A percentile compares a stretch with the other conserved stretches of the same genome.
These are phyloP conservation scores for Ramularia collo-cygni DNA, from an alignment of 2,329 filamentous ascomycete species.

Conservation along the genomic window DNA sequence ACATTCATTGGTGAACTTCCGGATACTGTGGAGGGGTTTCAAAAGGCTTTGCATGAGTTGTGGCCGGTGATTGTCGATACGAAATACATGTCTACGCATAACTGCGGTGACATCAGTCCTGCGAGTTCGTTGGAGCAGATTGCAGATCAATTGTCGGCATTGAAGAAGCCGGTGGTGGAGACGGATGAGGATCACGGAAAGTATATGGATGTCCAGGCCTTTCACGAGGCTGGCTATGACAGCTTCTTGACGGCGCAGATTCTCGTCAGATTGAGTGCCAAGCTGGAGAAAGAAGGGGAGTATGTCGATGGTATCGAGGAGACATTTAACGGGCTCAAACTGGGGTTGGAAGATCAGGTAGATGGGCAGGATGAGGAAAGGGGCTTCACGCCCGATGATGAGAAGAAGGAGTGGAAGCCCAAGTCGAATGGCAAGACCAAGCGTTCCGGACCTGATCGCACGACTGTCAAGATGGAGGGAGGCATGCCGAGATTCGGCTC, in stretches of 20 bases:
- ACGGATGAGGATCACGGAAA: constrained; percentile 33
- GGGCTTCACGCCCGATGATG: constrained; percentile 24
- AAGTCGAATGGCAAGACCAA: constrained; percentile 17
- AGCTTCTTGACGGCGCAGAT: constrained; percentile 55
- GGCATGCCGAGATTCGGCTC: constrained; percentile 46
- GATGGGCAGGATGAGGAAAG: constrained; percentile 6
- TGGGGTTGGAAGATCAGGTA: constrained; percentile 4
- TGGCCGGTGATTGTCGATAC: constrained; percentile 57
- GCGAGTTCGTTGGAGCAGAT: constrained; percentile 45
- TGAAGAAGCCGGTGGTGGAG: constrained; percentile 37
- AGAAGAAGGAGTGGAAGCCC: constrained; percentile 25
- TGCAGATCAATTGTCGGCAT: constrained; percentile 34
- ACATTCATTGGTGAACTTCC: constrained; percentile 56
- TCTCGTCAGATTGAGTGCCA: constrained; percentile 49
- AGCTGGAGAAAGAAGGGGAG: constrained; percentile 40
- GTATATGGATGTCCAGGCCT: constrained; percentile 35
- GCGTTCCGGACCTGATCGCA: constrained; percentile 10
- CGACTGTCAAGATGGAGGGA: constrained; percentile 27
- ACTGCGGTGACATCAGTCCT: constrained; percentile 47
- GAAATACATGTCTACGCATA: constrained; percentile 56
- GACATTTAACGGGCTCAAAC: constrained; percentile 1
- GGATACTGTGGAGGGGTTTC: constrained; percentile 47
- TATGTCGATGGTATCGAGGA: constrained; percentile 20
- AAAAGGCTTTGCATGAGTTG: constrained; percentile 42
- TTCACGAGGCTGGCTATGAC: constrained; percentile 59